phyloP scores from a whole-genome alignment of 805 yeast species.

The Saturnispora galanensis region DNA sequence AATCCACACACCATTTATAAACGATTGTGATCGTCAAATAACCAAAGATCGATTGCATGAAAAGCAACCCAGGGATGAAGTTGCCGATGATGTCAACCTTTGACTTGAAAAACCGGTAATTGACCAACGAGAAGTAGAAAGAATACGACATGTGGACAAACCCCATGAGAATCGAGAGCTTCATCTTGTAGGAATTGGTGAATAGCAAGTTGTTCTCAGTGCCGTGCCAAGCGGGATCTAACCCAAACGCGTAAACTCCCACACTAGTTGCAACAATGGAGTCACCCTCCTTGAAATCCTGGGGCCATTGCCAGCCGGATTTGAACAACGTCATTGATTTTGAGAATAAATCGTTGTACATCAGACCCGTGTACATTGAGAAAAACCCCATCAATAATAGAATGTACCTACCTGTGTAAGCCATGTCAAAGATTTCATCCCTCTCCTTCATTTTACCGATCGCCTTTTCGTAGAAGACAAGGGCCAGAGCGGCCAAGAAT shows the following conservation, averaged over 20 bases:
- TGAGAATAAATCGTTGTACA: constrained; percentile 66
- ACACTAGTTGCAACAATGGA: constrained; percentile 36
- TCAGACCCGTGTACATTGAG: constrained; percentile 65
- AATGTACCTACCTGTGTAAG: constrained; percentile 61
- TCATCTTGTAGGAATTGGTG: constrained; percentile 70
- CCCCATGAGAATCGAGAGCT: constrained; percentile 66
- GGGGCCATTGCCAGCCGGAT: constrained; percentile 65
- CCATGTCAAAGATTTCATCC: constrained; percentile 74
- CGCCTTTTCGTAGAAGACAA: constrained; percentile 46
- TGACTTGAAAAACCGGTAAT: constrained; percentile 47
- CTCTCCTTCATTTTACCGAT: constrained; percentile 44
- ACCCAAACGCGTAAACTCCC: constrained; percentile 52
- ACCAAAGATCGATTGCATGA: constrained; percentile 72
- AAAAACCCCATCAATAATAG: constrained; percentile 60
- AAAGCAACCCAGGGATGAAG: constrained; percentile 43
- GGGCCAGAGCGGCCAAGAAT: constrained; percentile 41
- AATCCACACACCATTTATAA: constrained; percentile 67
- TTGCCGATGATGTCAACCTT: constrained; percentile 48
- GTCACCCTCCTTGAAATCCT: constrained; percentile 39
- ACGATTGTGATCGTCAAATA: constrained; percentile 56
- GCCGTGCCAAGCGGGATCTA: constrained; percentile 77
- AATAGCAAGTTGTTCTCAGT: constrained; percentile 61
- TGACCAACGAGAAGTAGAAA: constrained; percentile 55
- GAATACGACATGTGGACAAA: constrained; percentile 69
- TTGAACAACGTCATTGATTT: constrained; percentile 57